Conservation (phyloP, 768 basidiomycete genomes). For the Roridomyces roridus region DNA sequence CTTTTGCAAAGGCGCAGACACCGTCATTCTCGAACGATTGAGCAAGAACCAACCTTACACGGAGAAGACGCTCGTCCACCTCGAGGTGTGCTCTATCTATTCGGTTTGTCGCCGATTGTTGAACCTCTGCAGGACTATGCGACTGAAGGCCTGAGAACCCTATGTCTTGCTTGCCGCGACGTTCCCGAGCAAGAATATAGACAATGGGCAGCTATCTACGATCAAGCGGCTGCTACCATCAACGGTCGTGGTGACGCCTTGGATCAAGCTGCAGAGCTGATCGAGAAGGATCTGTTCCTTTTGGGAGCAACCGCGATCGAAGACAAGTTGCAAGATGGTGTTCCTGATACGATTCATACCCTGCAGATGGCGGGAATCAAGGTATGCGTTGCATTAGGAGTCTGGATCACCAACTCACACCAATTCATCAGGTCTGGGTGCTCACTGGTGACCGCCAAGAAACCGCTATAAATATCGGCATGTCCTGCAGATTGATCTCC, state of each 20-base stretch:
- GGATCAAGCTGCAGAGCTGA: conserved; percentile 92
- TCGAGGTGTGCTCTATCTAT: conserved; percentile 67
- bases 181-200: conserved; percentile 90
- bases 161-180: conserved; percentile 96
- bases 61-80: conserved; percentile 86
- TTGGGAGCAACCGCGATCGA: conserved; percentile 98
- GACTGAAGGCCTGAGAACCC: conserved; percentile 93
- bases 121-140: conserved; percentile 78
- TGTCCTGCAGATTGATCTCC: conserved; percentile 95
- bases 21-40: conserved; percentile 94
- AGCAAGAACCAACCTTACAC: conserved; percentile 83
- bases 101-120: conserved; percentile 6
- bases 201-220: conserved; percentile 88
- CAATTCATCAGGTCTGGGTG: conserved; percentile 80
- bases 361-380: conserved; percentile 98
- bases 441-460: conserved; percentile 98
- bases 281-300: conserved; percentile 92
- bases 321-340: conserved; percentile 98
- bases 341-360: conserved; percentile 97
- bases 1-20: conserved; percentile 97
- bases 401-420: not conserved
- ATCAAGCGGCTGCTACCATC: conserved; percentile 93
- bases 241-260: conserved; percentile 94
- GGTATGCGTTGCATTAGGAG: conserved; percentile 42
- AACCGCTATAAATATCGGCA: conserved; percentile 98